phyloP scores from a whole-genome alignment of 192 early-diverging fungal genomes.

The Coemansia sp. region DNA sequence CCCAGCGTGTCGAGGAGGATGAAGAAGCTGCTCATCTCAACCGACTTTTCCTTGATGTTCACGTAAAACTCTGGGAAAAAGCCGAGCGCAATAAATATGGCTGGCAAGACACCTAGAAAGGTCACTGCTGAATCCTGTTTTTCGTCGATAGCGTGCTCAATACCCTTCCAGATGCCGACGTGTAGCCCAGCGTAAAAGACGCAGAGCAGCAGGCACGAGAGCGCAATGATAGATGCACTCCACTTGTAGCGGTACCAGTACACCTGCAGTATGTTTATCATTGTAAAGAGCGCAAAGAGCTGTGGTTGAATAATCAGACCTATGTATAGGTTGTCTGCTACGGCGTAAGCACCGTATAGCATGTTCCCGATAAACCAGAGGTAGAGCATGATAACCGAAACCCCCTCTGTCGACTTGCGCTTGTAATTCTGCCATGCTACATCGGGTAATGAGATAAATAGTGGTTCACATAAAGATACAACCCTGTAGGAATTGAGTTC shows the following conservation, averaged over 20 bases:
- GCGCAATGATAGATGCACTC: not conserved
- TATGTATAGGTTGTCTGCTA: conserved; percentile 35
- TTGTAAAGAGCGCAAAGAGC: conserved; percentile 46
- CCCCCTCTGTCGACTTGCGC: conserved; percentile 50
- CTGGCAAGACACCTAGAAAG: conserved; percentile 47
- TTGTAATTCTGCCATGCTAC: conserved; percentile 54
- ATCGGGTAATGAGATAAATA: not conserved
- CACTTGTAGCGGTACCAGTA: conserved; percentile 47
- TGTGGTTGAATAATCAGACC: conserved; percentile 52
- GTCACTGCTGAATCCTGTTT: conserved; percentile 24
- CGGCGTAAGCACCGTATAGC: conserved; percentile 47
- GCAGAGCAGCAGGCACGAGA: conserved; percentile 20
- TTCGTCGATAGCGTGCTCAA: conserved; percentile 20
- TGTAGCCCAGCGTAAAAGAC: conserved; percentile 36
- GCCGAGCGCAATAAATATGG: conserved; percentile 43
- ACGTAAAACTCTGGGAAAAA: conserved; percentile 54
- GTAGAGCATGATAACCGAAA: conserved; percentile 49
- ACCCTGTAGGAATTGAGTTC: conserved; percentile 16
- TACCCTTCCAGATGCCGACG: conserved; percentile 46
- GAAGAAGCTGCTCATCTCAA: conserved; percentile 54
- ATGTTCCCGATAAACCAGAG: conserved; percentile 46
- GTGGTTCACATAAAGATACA: conserved; percentile 2
- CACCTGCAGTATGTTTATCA: conserved; percentile 46
- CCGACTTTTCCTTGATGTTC: conserved; percentile 44
- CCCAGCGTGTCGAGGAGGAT: conserved; percentile 41